phyloP scores from a whole-genome alignment of 352 stramenopile species.

The Phytophthora rubi region DNA sequence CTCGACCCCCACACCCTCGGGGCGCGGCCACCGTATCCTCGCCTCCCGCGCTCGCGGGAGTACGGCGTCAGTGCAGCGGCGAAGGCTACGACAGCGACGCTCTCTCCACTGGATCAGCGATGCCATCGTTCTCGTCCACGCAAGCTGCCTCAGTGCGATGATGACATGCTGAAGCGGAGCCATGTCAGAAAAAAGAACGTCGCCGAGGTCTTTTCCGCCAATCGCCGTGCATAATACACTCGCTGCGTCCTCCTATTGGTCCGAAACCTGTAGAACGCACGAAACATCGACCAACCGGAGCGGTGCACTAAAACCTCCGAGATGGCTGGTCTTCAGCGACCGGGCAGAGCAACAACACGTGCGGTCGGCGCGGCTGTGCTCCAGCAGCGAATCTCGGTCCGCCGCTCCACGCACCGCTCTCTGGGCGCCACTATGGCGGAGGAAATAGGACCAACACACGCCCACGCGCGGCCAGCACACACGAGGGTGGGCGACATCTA shows the following conservation, averaged over 20 bases:
- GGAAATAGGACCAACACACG: too few species aligned
- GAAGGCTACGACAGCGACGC: slow-evolving; percentile 7
- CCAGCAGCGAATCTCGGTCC: slow-evolving; percentile 11
- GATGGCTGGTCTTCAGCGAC: slow-evolving; percentile 27
- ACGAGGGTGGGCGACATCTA: too few species aligned
- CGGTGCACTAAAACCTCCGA: not conserved
- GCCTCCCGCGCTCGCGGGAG: not conserved
- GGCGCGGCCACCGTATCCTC: not conserved
- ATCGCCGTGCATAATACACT: not conserved
- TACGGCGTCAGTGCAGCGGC: slow-evolving; percentile 7
- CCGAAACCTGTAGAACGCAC: too few species aligned
- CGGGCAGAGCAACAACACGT: slow-evolving; percentile 10
- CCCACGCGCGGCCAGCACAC: too few species aligned
- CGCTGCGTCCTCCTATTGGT: not conserved
- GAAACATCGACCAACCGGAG: slow-evolving; percentile 15
- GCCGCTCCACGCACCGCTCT: not conserved
- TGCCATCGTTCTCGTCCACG: slow-evolving; percentile 9
- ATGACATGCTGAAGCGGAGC: slow-evolving; percentile 26
- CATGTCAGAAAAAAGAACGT: slow-evolving; percentile 1
- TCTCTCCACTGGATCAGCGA: not conserved
- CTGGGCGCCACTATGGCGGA: slow-evolving; percentile 23
- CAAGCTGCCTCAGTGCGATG: slow-evolving; percentile 14
- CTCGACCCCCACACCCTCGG: too few species aligned
- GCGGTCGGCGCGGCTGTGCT: not conserved
- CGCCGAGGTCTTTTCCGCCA: not conserved